phyloP scores from a whole-genome alignment of 2,329 filamentous ascomycete species.

The Talaromyces sp. region DNA sequence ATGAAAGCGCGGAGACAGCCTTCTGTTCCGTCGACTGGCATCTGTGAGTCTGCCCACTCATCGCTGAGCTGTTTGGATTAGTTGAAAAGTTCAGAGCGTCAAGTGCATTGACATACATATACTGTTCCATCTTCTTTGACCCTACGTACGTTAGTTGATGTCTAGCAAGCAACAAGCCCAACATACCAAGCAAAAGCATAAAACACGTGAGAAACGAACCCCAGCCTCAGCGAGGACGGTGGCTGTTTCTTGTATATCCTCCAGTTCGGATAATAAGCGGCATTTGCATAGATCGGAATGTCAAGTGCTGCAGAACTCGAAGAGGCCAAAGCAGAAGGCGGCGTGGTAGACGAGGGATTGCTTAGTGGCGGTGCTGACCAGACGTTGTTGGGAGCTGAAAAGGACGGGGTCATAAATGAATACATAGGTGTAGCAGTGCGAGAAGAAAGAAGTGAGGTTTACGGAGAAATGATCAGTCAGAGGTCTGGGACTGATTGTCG shows the following conservation, averaged over 20 bases:
- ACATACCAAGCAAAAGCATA: constrained; percentile 74
- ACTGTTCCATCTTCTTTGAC: constrained; percentile 70
- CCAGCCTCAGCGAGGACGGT: constrained; percentile 70
- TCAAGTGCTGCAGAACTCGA: constrained; percentile 29
- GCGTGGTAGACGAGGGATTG: constrained; percentile 19
- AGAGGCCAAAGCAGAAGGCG: constrained; percentile 25
- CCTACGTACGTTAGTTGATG: constrained; percentile 39
- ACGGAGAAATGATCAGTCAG: neutral
- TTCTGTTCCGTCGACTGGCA: constrained; percentile 67
- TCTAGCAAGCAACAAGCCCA: neutral
- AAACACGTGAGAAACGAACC: constrained; percentile 76
- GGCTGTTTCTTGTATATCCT: constrained; percentile 70
- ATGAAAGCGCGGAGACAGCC: constrained; percentile 73
- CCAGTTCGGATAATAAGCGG: constrained; percentile 81
- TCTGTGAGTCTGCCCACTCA: constrained; percentile 72
- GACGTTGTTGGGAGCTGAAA: constrained; percentile 19
- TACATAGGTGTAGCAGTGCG: constrained; percentile 18
- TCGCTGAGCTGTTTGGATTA: constrained; percentile 63
- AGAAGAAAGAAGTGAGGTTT: neutral
- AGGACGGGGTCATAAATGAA: constrained; percentile 21
- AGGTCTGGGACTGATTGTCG: constrained; percentile 1
- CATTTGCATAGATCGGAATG: constrained; percentile 58
- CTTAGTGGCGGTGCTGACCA: constrained; percentile 13
- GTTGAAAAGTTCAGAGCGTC: neutral
- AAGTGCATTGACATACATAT: constrained; percentile 60